These are phyloP conservation scores for Macrophomina pseudophaseolina DNA, from an alignment of 2,329 filamentous ascomycete species.

Conservation along the genomic window DNA sequence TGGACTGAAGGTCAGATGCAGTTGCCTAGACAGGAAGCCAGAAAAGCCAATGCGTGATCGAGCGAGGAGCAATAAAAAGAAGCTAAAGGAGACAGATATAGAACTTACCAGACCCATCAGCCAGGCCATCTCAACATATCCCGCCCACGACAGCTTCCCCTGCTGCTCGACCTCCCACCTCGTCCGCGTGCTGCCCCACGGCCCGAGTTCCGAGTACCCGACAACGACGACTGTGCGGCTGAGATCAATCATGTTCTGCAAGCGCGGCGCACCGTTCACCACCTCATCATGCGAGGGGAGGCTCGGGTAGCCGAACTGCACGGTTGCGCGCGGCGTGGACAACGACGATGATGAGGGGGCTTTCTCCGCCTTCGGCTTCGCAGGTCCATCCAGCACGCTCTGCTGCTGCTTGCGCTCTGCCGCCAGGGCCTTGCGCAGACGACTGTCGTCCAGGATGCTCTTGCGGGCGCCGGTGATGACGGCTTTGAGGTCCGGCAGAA, in stretches of 20 bases:
- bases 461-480: neutral
- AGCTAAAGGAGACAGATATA: slow-evolving; percentile 62
- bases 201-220: slow-evolving; percentile 53
- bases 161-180: slow-evolving; percentile 91
- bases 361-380: neutral
- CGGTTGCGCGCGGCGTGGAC: slow-evolving; percentile 10
- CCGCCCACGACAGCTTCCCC: slow-evolving; percentile 84
- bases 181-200: slow-evolving; percentile 87
- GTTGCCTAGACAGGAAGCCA: too few relatives aligned
- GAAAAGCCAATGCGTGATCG: too few relatives aligned
- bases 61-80: too few relatives aligned
- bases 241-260: slow-evolving; percentile 47
- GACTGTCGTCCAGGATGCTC: slow-evolving; percentile 26
- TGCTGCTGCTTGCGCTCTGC: slow-evolving; percentile 28
- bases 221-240: slow-evolving; percentile 46
- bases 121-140: slow-evolving; percentile 91
- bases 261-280: neutral
- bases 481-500: neutral
- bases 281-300: slow-evolving; percentile 36
- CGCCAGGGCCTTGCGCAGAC: slow-evolving; percentile 25
- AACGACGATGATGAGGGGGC: neutral
- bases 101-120: slow-evolving; percentile 93
- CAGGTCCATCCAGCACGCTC: neutral
- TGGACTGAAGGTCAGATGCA: too few relatives aligned
- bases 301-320: slow-evolving; percentile 33